Evolutionary conservation across 768 basidiomycete genomes (phyloP).

Genomic region (Chlorophyllum brunneum): DNA sequence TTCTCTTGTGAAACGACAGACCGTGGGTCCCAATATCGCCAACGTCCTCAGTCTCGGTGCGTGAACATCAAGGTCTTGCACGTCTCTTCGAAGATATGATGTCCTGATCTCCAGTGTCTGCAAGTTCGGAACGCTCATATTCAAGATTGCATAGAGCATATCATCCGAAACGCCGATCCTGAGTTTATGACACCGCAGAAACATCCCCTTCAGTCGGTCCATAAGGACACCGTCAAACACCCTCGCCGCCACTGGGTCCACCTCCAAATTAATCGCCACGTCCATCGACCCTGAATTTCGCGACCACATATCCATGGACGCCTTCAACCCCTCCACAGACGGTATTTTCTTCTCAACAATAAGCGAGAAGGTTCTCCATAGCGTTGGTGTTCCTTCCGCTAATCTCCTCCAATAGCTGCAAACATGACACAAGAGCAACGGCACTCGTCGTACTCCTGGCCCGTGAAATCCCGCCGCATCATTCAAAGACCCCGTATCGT

Average conservation of each 20-base stretch:
- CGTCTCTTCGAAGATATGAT: conserved; percentile 3
- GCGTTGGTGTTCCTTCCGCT: background rate
- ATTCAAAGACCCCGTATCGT: background rate
- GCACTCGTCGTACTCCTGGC: background rate
- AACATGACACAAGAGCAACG: conserved; percentile 5
- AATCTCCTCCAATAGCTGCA: conserved; percentile 6
- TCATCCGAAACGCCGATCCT: conserved; percentile 7
- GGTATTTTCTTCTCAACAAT: background rate
- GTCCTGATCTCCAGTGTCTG: conserved; percentile 6
- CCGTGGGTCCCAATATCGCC: conserved; percentile 5
- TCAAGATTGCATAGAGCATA: conserved; percentile 1
- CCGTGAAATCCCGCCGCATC: conserved; percentile 8
- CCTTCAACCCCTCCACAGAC: background rate
- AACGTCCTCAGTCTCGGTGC: conserved; percentile 1
- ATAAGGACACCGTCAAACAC: background rate
- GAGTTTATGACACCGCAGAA: conserved; percentile 1
- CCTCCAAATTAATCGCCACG: conserved; percentile 7
- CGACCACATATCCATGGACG: conserved; percentile 3
- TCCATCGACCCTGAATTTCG: background rate
- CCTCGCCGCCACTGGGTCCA: background rate
- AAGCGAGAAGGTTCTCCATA: conserved; percentile 11
- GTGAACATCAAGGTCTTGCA: background rate
- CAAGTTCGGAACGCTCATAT: background rate
- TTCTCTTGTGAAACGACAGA: background rate
- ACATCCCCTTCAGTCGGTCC: background rate